These are phyloP conservation scores for Eremochloa ophiuroides DNA, from an alignment of 176 grass and related monocot genomes.

Conservation along the genomic window DNA sequence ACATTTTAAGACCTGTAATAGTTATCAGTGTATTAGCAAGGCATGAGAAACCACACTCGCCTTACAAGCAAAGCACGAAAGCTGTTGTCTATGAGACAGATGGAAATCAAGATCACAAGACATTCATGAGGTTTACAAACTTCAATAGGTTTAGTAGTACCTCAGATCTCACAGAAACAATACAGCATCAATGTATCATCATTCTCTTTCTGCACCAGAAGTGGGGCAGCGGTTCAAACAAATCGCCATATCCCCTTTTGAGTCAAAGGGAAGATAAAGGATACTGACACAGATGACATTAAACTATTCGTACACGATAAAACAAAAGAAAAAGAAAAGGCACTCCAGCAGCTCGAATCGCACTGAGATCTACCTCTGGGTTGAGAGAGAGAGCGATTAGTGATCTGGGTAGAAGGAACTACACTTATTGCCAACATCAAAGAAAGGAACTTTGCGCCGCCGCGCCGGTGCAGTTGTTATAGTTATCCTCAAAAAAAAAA, in stretches of 20 bases:
- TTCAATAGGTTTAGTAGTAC: neutral
- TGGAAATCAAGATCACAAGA: neutral
- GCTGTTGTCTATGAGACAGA: neutral
- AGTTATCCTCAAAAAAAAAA: neutral
- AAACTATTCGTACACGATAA: neutral
- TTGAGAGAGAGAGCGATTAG: neutral
- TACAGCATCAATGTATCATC: constrained; percentile 6
- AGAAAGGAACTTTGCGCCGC: neutral
- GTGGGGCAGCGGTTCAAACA: neutral
- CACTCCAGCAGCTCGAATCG: neutral
- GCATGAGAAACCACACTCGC: neutral
- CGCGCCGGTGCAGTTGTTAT: neutral
- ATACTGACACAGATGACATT: neutral
- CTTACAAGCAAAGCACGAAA: neutral
- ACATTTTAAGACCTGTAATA: too few species aligned
- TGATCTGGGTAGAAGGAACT: neutral
- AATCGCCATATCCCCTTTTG: neutral
- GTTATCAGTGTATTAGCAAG: too few species aligned
- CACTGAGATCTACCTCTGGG: constrained; percentile 16
- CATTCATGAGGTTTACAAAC: neutral
- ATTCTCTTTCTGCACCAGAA: neutral
- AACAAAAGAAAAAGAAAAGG: neutral
- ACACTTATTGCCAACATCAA: neutral
- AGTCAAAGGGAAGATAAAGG: neutral
- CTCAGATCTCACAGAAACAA: constrained; percentile 10